Evolutionary conservation across 805 yeast genomes (phyloP), one percentile per base, ranked within the genome.

Genomic region (Ogataea nitratoaversa): DNA sequence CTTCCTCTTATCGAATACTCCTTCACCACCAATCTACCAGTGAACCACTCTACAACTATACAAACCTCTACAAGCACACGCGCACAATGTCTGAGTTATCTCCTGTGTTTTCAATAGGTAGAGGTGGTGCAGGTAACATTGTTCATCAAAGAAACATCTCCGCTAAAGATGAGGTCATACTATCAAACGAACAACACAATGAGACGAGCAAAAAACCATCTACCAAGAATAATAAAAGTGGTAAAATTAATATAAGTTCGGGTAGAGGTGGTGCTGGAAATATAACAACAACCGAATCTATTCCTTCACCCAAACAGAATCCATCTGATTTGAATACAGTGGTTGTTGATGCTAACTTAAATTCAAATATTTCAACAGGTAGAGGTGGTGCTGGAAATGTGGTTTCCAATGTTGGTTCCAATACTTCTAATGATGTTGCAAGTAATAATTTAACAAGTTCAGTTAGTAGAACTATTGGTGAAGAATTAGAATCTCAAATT

Each of bases 231-330:
- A 63, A 59, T 34, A 56, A 51, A 30, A 48, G 59, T 19, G 65
- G 63, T 3, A 50, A 57, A 13, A 64, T 65, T 6, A 66, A 64
- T 42, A 65, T 71, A 42, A 68, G 77, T n/a, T 70, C 79, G 0
- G 80, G 81, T 7, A 60, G 81, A 47, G 82, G 82, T 23, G 82
- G 81, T 8, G 76, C 75, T 4, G 79, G 78, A 12, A 76, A 76
- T 49, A 66, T 74, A 35, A 57, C 65, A 37, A 61, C 68, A 24
- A 60, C 70, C 7, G 57, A 59, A 29, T 60, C 62, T 25, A 53
- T 62, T 2, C 80, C 78, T 3, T 66, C 72, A 9, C 79, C 79
- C 4, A 53, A 47, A 25, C 68, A 60, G 39, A 60, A 68, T 20
- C 68, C 61, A 17, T 58, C 68, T 22, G 62, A 60, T 45, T 66